These are phyloP conservation scores for Trichoderma sp. DNA, from an alignment of 2,329 filamentous ascomycete species.

Conservation along the genomic window DNA sequence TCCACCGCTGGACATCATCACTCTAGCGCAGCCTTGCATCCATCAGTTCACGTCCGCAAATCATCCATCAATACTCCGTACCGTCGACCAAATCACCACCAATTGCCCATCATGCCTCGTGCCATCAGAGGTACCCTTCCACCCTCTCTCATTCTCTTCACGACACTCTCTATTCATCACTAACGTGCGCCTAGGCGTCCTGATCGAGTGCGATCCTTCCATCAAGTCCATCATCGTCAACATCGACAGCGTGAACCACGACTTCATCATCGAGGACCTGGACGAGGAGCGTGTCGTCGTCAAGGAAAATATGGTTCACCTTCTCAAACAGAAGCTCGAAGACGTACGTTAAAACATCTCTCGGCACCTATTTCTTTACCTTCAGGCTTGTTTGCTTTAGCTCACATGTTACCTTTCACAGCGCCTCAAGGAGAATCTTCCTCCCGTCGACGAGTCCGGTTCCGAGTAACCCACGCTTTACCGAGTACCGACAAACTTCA, in stretches of 20 bases:
- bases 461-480: constrained; percentile 42
- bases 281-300: constrained; percentile 76
- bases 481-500: background rate
- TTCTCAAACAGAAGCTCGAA: constrained; percentile 69
- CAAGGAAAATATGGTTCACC: constrained; percentile 69
- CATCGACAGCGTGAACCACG: constrained; percentile 69
- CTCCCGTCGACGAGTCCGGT: constrained; percentile 53
- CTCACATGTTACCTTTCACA: constrained; percentile 28
- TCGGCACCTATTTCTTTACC: background rate
- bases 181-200: constrained; percentile 54
- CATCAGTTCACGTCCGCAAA: background rate
- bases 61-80: background rate
- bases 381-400: background rate
- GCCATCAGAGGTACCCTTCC: constrained; percentile 52
- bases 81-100: background rate
- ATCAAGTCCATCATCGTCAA: constrained; percentile 84
- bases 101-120: constrained; percentile 51
- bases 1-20: background rate
- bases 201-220: constrained; percentile 81
- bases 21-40: background rate
- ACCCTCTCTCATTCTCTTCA: background rate
- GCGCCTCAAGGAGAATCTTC: constrained; percentile 55
- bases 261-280: constrained; percentile 77
- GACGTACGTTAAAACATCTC: constrained; percentile 55
- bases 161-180: background rate